Conservation (phyloP, 164 flowering plant genomes). For the Aristolochia contorta region DNA sequence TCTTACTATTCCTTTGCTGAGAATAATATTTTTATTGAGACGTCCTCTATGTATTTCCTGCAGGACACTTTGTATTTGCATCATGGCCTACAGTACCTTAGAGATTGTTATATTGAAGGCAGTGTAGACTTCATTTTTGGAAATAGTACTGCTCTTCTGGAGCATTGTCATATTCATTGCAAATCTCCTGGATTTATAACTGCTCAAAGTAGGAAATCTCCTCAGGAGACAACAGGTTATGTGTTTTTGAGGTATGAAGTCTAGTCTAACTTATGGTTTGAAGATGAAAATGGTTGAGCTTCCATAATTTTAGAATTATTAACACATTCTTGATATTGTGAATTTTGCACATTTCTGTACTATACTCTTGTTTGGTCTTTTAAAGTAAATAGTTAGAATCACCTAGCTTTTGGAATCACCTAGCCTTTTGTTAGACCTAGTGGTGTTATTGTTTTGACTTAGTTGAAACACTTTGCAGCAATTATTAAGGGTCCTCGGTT, state of each 20-base stretch:
- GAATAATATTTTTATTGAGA: too few species aligned
- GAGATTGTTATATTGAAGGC: conserved; percentile 95
- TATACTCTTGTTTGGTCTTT: too few species aligned
- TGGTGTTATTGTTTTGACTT: too few species aligned
- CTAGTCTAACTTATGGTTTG: background rate
- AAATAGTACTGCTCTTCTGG: conserved; percentile 89
- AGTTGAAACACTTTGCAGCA: too few species aligned
- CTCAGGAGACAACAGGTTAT: conserved; percentile 91
- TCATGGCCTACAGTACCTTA: conserved; percentile 82
- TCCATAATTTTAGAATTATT: background rate
- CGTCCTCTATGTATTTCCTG: conserved; percentile 2
- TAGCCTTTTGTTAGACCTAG: too few species aligned
- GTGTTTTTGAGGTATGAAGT: conserved; percentile 74
- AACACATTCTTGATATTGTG: too few species aligned
- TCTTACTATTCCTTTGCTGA: too few species aligned
- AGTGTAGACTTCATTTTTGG: conserved; percentile 98
- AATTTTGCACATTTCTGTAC: too few species aligned
- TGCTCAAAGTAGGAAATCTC: conserved; percentile 93
- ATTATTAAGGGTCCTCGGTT: too few species aligned
- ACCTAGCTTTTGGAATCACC: too few species aligned
- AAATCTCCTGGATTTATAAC: conserved; percentile 80
- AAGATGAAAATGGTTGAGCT: background rate
- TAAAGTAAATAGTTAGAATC: too few species aligned
- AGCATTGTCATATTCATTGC: conserved; percentile 97
- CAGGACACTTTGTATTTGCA: conserved; percentile 95